These are phyloP conservation scores for Krasilnikovozyma curviuscula DNA, from an alignment of 768 basidiomycete genomes.

Conservation along the genomic window DNA sequence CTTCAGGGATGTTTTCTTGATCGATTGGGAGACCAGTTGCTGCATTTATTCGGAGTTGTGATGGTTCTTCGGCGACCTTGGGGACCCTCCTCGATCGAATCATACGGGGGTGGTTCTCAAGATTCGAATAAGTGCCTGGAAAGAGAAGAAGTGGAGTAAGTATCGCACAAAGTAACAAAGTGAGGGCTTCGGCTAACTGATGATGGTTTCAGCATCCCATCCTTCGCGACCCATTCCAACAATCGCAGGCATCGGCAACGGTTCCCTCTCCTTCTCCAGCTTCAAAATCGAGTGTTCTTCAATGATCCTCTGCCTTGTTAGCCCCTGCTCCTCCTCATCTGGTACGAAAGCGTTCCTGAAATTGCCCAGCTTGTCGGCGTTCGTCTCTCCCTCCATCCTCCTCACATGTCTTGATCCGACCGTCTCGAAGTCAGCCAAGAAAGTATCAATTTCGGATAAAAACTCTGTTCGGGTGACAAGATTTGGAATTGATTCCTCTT, in stretches of 20 bases:
- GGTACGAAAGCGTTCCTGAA: slow-evolving; percentile 59
- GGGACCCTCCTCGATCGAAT: slow-evolving; percentile 46
- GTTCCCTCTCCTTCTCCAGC: slow-evolving; percentile 26
- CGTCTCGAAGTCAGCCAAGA: slow-evolving; percentile 73
- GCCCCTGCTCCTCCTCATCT: slow-evolving; percentile 29
- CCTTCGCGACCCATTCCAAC: slow-evolving; percentile 41
- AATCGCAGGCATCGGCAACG: slow-evolving; percentile 31
- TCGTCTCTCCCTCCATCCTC: slow-evolving; percentile 50
- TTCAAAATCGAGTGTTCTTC: slow-evolving; percentile 24
- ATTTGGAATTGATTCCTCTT: slow-evolving; percentile 26
- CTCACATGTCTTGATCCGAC: slow-evolving; percentile 62
- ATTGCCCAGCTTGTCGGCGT: slow-evolving; percentile 58
- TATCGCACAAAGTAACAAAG: neutral
- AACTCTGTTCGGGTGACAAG: slow-evolving; percentile 75
- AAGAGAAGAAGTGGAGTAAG: neutral
- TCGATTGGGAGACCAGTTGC: neutral
- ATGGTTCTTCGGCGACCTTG: slow-evolving; percentile 50
- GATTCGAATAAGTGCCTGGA: slow-evolving; percentile 81
- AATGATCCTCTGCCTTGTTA: slow-evolving; percentile 14
- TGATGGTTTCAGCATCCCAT: slow-evolving; percentile 94
- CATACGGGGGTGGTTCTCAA: slow-evolving; percentile 86
- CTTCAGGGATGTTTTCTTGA: neutral
- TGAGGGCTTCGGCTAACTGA: slow-evolving; percentile 40
- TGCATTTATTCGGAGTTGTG: neutral
- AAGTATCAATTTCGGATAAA: slow-evolving; percentile 76